Base-by-base conservation (phyloP, 2,329 filamentous ascomycete species). In the Diaporthe australafricana region DNA sequence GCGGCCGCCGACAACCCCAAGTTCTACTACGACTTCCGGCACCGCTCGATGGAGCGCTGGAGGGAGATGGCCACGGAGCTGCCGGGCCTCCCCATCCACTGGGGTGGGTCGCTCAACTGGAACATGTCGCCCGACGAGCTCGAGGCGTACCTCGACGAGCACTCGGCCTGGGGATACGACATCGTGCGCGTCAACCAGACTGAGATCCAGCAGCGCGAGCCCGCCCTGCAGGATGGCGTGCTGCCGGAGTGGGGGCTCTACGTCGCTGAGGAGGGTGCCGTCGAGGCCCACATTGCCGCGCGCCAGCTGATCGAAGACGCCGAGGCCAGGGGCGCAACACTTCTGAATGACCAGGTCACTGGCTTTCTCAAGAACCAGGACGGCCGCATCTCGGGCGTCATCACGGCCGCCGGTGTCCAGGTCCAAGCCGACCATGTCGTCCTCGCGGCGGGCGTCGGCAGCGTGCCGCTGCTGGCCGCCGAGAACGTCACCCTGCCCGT, bases 231-330 rank as follows among this genome's bases (percentile, higher is more conserved):
- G 4, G 50, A 55, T 16, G 22, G 57, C 55, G 42, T 12, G 11
- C 20, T 72, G 17, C 72, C 70, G 17, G 70, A 74, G 30, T 72
- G 72, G 72, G 70, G 57, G 8, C 52, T 74, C 78, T 96, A 92
- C 16, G 95, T 80, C 0, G 87, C 88, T 11, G 84, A 78, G 47
- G 77, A 82, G 62, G 76, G 80, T 69, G 63, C 77, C n/a, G 72
- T 82, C 55, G 79, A 78, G 75, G 75, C 80, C n/a, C 68, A 76
- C 12, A 67, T 72, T 12, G 79, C 76, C 0, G 79, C 79, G 11
- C 60, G 32, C 27, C 70, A 75, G 60, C 62, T 80, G 45, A 55
- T 78, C 11, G 65, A 69, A 20, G 68, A 75, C 25, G 77, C 77
- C 2, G 65, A 74, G 70, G 56, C 53, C 1, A 52, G 68, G 3